Evolutionary conservation across 2,329 filamentous ascomycete genomes (phyloP), one percentile per base, ranked within the genome.

Genomic region (Calonectria ilicicola): DNA sequence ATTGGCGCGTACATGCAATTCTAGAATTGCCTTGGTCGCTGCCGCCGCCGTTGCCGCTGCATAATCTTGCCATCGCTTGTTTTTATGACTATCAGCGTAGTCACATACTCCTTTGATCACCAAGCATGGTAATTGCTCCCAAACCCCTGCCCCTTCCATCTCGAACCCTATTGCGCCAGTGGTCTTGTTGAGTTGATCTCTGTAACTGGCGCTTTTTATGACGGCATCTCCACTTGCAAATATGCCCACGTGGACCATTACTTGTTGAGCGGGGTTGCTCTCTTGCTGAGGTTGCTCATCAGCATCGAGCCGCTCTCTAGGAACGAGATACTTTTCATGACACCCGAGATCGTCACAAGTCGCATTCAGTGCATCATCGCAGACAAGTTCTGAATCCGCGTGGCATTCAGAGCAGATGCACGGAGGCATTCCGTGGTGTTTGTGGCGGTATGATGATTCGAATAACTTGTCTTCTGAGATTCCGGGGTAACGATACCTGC

Each of bases 21-120:
- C 58, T 15, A 63, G 12, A 26, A 63, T 6, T n/a, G 69, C 75
- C 32, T 91, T 91, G 5, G 89, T 88, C 0, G 85, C 85, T 0
- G 81, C 83, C 2, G 85, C 84, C 0, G 84, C 85, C 0, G 81
- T 82, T 0, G 81, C 82, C 0, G 85, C 83, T 0, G 85, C 84
- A 75, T 83, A 86, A 1, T 74, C 32, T 67, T 86, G 84, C 84
- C 84, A 87, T 1, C 19, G 65, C 29, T 75, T 76, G 12, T 72
- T 71, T 58, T 78, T 78, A n/a, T 79, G 75, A 10, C 73, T 72
- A 6, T 81, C 79, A 0, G 79, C 77, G 35, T 81, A 81, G 51
- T 87, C 81, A 38, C 82, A 85, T 0, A 85, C 81, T 3, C 85
- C 84, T 14, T 85, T 84, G 40, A 87, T 81, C 0, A 84, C 74